Evolutionary conservation across 352 stramenopile species (phyloP), one percentile per base, ranked within the genome.

Genomic region (Saprolegnia parasitica): DNA sequence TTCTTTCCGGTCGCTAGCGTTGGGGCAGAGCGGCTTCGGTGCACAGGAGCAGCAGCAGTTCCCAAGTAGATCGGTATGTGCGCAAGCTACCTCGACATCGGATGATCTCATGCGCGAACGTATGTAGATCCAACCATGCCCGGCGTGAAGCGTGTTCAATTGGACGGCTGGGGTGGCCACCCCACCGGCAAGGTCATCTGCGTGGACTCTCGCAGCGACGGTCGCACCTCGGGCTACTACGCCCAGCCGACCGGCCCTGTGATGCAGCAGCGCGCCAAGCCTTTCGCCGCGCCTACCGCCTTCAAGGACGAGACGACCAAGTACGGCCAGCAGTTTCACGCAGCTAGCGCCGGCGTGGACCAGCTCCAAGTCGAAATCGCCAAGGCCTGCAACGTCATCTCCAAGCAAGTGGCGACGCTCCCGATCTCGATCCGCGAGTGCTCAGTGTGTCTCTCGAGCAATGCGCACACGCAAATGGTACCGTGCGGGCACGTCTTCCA

Each of bases 401-500:
- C 64, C 20, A 81, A 83, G 47, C 76, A 89, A 50, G 65, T 71
- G 16, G 61, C 76, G 29, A 68, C 32, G 23, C 71, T 89, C 35
- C 79, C 83, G 42, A 80, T 80, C 47, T 90, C 81, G 26, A 87
- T 77, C 67, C 74, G 74, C 45, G 84, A 92, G 56, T 93, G 86
- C 60, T 83, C 83, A 1, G 84, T 92, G 26, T 93, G 86, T 75
- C 74, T 93, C 40, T 81, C 77, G 64, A 64, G 76, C 54, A 89
- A 91, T 67, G 86, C 86, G 21, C 81, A 88, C 62, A 81, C 84
- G 61, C 82, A 92, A 74, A 85, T 93, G 58, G 68, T 56, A 23
- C 35, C 63, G 24, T 93, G 86, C 58, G 86, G 82, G 56, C 86
- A 93, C 73, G 88, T 83, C 50, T 92, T 93, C 77, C 86, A 93